Percentiles rank a stretch among this genome's conserved stretches.
These are phyloP conservation scores for Moricandia moricandioides DNA, from an alignment of 345 rosid species.

Conservation along the genomic window DNA sequence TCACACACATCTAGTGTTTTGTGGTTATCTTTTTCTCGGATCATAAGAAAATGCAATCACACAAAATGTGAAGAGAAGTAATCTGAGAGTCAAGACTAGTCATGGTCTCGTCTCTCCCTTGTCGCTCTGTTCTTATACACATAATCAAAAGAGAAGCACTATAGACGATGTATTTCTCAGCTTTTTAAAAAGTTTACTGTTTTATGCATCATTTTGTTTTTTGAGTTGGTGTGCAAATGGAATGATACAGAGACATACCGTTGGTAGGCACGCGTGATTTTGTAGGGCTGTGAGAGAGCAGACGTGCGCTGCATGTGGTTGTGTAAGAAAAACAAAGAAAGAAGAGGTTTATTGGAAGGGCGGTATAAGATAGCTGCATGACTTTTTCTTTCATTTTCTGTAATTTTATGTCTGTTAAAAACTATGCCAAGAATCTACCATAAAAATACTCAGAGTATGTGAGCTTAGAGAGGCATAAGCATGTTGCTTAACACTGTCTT, in stretches of 20 bases:
- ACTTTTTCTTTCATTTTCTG: neutral
- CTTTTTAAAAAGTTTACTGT: neutral
- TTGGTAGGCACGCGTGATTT: constrained; percentile 17
- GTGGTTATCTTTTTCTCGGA: neutral
- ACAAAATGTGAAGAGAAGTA: constrained; percentile 16
- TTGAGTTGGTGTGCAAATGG: constrained; percentile 23
- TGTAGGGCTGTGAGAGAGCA: constrained; percentile 31
- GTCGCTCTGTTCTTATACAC: constrained; percentile 20
- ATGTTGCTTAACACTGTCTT: constrained; percentile 3
- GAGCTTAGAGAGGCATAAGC: constrained; percentile 1
- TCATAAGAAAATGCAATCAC: neutral
- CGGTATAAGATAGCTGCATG: constrained; percentile 17
- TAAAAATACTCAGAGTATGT: neutral
- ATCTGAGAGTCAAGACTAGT: constrained; percentile 9
- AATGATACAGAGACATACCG: constrained; percentile 25
- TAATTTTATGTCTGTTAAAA: constrained; percentile 3
- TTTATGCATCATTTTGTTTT: neutral
- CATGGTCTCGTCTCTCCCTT: constrained; percentile 12
- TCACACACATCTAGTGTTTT: neutral
- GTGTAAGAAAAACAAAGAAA: neutral
- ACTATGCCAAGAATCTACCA: neutral
- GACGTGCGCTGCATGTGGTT: constrained; percentile 42
- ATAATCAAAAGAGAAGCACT: constrained; percentile 1
- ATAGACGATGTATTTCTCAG: neutral
- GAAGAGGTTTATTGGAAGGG: neutral